Evolutionary conservation across 208 protist genomes (phyloP).

Genomic region (Crithidia thermophila): DNA sequence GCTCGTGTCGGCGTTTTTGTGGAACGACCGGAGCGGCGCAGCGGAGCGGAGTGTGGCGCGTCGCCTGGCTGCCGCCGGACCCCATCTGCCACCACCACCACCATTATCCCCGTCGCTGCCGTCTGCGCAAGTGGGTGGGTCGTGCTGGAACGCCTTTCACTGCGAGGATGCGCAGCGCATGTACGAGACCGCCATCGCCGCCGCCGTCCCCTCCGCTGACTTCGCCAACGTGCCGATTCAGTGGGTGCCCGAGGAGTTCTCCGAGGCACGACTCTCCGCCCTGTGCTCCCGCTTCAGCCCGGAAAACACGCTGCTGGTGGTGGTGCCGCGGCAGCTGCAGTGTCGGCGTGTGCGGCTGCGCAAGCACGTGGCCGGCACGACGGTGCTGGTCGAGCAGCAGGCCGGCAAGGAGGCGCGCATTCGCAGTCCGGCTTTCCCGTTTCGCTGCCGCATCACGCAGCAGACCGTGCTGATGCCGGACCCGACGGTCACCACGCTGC

Average conservation of each 20-base stretch:
- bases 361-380: constrained; percentile 62
- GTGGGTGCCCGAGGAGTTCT: constrained; percentile 74
- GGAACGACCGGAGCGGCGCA: constrained; percentile 11
- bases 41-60: not conserved
- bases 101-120: too few species aligned
- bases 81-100: too few species aligned
- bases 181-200: constrained; percentile 56
- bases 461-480: constrained; percentile 45
- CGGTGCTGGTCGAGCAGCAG: constrained; percentile 63
- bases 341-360: constrained; percentile 50
- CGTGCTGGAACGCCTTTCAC: not conserved
- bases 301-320: constrained; percentile 65
- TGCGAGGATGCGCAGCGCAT: constrained; percentile 29
- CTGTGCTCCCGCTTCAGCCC: constrained; percentile 57
- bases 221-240: constrained; percentile 67
- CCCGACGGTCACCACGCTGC: constrained; percentile 39
- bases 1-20: constrained; percentile 57
- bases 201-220: constrained; percentile 39
- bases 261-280: constrained; percentile 19
- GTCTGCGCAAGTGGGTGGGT: too few species aligned
- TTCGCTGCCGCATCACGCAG: constrained; percentile 38
- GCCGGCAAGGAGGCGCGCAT: constrained; percentile 28
- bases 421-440: constrained; percentile 45
- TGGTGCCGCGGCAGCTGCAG: constrained; percentile 60
- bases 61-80: not conserved